These are phyloP conservation scores for Hemileia vastatrix DNA, from an alignment of 1,284 basidiomycete species.

Conservation along the genomic window DNA sequence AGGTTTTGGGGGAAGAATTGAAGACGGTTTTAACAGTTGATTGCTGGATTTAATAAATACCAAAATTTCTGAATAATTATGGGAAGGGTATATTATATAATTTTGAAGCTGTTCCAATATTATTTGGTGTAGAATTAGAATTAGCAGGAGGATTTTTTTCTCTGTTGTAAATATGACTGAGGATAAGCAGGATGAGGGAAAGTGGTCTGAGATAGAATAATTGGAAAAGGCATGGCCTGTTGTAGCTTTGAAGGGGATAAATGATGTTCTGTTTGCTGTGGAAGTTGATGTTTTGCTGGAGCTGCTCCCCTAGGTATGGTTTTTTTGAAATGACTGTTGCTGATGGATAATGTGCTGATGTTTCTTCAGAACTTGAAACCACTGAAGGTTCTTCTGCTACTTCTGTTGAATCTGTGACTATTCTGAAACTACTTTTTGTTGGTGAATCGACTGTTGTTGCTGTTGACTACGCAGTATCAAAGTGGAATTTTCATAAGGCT, in stretches of 20 bases:
- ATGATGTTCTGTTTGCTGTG: conserved; percentile 1
- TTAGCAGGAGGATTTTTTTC: not conserved
- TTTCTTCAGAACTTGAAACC: not conserved
- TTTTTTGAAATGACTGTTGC: conserved; percentile 2
- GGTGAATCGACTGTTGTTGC: conserved; percentile 9
- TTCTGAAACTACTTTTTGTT: too few relatives aligned
- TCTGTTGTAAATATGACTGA: not conserved
- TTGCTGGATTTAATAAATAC: not conserved
- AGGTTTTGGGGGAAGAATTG: too few relatives aligned
- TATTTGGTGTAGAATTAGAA: not conserved
- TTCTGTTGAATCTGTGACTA: not conserved
- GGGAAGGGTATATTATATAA: not conserved
- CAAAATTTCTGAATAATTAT: not conserved
- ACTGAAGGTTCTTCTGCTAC: conserved; percentile 6
- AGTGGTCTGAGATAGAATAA: conserved; percentile 1
- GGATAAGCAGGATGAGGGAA: not conserved
- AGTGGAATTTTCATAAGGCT: conserved; percentile 5
- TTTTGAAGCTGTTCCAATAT: not conserved
- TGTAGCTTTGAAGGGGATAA: not conserved
- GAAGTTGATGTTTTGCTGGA: conserved; percentile 16
- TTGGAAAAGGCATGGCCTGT: conserved; percentile 1
- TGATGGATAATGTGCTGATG: not conserved
- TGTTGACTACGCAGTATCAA: not conserved
- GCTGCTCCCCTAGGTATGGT: conserved; percentile 8
- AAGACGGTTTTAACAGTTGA: too few relatives aligned